phyloP scores from a whole-genome alignment of 768 basidiomycete genomes.

The Kwoniella newhampshirensis region DNA sequence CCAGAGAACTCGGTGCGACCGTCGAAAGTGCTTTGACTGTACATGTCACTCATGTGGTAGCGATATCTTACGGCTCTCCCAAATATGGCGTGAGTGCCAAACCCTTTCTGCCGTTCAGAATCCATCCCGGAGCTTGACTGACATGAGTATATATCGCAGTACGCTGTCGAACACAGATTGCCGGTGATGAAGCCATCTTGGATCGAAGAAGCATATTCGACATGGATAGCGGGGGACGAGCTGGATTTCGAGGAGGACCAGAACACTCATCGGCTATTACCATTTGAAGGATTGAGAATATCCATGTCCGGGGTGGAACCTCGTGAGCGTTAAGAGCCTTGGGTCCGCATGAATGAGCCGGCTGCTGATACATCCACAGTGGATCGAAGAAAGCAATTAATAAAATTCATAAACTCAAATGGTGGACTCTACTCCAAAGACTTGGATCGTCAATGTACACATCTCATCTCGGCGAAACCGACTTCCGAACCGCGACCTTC shows the following conservation, averaged over 20 bases:
- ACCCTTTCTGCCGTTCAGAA: conserved; percentile 2
- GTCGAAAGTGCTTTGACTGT: conserved; percentile 74
- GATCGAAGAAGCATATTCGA: conserved; percentile 68
- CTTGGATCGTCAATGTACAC: conserved; percentile 77
- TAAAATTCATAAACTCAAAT: conserved; percentile 61
- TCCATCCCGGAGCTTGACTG: neutral
- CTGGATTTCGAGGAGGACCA: conserved; percentile 66
- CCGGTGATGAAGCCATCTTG: conserved; percentile 77
- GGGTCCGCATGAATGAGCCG: neutral
- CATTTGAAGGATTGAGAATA: conserved; percentile 70
- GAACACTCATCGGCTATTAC: conserved; percentile 63
- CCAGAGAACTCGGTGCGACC: conserved; percentile 74
- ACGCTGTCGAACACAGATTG: conserved; percentile 74
- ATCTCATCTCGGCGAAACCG: conserved; percentile 69
- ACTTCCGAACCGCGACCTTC: conserved; percentile 58
- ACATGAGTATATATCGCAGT: conserved; percentile 57
- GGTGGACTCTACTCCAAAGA: conserved; percentile 72
- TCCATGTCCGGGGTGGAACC: conserved; percentile 76
- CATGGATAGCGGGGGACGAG: conserved; percentile 79
- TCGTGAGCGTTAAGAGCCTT: conserved; percentile 48
- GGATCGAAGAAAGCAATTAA: conserved; percentile 65
- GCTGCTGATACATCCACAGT: conserved; percentile 19
- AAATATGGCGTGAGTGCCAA: conserved; percentile 69
- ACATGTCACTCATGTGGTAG: conserved; percentile 82
- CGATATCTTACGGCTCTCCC: conserved; percentile 72